These are phyloP conservation scores for Eucalyptus tenuipes DNA, from an alignment of 345 rosid genomes.

Conservation along the genomic window DNA sequence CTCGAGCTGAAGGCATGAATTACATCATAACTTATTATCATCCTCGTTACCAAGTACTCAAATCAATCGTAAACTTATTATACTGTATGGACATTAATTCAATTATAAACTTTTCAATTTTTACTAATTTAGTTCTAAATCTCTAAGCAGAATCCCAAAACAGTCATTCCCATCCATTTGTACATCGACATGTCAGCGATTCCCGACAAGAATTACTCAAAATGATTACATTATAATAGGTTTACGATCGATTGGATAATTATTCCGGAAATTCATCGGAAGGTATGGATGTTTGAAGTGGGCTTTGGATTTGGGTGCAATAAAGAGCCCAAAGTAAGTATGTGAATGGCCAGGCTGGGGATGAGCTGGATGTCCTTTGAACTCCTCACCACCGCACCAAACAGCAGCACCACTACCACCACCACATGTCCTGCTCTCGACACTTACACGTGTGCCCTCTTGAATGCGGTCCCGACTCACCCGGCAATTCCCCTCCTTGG, in stretches of 20 bases:
- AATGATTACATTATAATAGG: accelerated
- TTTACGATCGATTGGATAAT: background rate
- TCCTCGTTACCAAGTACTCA: background rate
- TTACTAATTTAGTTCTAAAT: accelerated
- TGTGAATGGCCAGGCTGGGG: background rate
- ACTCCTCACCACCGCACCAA: background rate
- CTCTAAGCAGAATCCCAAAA: background rate
- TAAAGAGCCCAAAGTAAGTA: background rate
- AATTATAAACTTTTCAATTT: accelerated
- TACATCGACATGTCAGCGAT: accelerated
- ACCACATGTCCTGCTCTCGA: background rate
- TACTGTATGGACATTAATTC: background rate
- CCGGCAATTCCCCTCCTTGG: background rate
- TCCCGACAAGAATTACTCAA: accelerated
- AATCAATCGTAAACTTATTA: accelerated
- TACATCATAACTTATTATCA: background rate
- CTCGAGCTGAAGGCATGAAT: accelerated
- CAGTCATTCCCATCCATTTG: too few relatives aligned
- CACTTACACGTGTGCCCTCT: background rate
- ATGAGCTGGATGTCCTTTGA: background rate
- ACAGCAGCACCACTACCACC: background rate
- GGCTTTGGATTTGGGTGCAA: background rate
- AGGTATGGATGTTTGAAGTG: background rate
- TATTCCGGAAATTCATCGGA: accelerated
- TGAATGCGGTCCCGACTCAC: background rate